phyloP scores from a whole-genome alignment of 306 rosid genomes.

The Begonia loranthoides region DNA sequence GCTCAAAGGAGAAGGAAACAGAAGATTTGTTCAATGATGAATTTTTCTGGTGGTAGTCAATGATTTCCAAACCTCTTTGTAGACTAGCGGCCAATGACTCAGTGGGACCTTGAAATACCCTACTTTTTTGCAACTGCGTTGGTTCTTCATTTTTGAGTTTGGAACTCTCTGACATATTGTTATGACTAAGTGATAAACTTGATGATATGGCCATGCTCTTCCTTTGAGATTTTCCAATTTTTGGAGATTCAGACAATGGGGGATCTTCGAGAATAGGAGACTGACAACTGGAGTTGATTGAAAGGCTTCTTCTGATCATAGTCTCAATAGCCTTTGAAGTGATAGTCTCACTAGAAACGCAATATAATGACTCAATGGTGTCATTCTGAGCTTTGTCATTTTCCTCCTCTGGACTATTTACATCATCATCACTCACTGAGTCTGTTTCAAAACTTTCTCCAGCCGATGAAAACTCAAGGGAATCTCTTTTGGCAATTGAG shows the following conservation, averaged over 20 bases:
- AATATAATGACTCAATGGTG: constrained; percentile 22
- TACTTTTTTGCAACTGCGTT: constrained; percentile 45
- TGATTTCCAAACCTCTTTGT: constrained; percentile 81
- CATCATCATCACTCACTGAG: constrained; percentile 29
- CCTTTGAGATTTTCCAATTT: constrained; percentile 52
- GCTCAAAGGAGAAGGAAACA: constrained; percentile 79
- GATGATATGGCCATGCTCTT: constrained; percentile 52
- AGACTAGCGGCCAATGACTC: constrained; percentile 94
- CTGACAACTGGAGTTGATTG: constrained; percentile 38
- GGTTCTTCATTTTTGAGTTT: constrained; percentile 31
- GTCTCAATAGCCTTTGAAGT: constrained; percentile 30
- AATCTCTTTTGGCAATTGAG: constrained; percentile 29
- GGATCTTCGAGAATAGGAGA: constrained; percentile 68
- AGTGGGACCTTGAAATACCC: constrained; percentile 50
- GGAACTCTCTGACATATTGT: constrained; percentile 35
- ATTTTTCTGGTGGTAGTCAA: constrained; percentile 75
- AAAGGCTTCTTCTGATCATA: constrained; percentile 42
- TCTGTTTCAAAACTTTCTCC: constrained; percentile 41
- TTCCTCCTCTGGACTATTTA: constrained; percentile 31
- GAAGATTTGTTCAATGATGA: constrained; percentile 50
- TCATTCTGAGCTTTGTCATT: constrained; percentile 25
- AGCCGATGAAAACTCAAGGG: constrained; percentile 34
- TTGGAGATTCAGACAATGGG: constrained; percentile 76
- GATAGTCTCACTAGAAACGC: constrained; percentile 12
- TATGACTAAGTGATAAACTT: constrained; percentile 40